Evolutionary conservation across 2,329 filamentous ascomycete species (phyloP), one percentile per base, ranked within the genome.

Genomic region (Phoma herbarum): DNA sequence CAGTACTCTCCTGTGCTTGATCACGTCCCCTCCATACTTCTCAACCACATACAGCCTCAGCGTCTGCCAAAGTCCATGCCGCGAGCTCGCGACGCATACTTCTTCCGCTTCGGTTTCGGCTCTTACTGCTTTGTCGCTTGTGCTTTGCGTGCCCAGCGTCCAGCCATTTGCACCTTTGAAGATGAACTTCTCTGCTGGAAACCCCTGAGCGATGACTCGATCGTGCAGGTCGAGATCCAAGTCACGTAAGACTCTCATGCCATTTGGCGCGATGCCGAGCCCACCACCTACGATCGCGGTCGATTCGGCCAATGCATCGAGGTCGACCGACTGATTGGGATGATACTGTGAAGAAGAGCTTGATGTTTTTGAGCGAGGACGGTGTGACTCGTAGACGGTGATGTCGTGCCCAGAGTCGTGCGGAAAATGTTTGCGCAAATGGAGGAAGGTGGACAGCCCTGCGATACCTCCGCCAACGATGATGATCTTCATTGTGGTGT

Each of bases 251-350:
- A 67, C 61, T 1, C 66, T 65, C 55, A 71, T 64, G 16, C 69
- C 71, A 31, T 75, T 75, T 0, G 73, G 66, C 9, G 62, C 61
- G 53, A 75, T 57, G 12, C 67, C 69, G n/a, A 75, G 60, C 16
- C 70, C 65, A 23, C 66, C 67, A 8, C 72, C 31, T 3, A 53
- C 42, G 3, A 45, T 26, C 25, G 41, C 23, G 16, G 41, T 45
- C 6, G 50, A 52, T 11, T 45, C 29, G n/a, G 31, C 37, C n/a
- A 52, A 44, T 1, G 50, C 41, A n/a, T 52, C 29, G 18, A 45
- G 50, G 7, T 33, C 45, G 41, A 52, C 31, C 3, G 41, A 52
- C 14, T 45, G 41, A 23, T 44, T 52, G 1, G 16, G 29, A 22
- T 25, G 29, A 25, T 28, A n/a, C 31, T n/a, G 22, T 10, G 12